A percentile compares a stretch with the other conserved stretches of the same genome.
Evolutionary conservation across 768 basidiomycete genomes (phyloP).

Genomic region (Boletus patriciae): DNA sequence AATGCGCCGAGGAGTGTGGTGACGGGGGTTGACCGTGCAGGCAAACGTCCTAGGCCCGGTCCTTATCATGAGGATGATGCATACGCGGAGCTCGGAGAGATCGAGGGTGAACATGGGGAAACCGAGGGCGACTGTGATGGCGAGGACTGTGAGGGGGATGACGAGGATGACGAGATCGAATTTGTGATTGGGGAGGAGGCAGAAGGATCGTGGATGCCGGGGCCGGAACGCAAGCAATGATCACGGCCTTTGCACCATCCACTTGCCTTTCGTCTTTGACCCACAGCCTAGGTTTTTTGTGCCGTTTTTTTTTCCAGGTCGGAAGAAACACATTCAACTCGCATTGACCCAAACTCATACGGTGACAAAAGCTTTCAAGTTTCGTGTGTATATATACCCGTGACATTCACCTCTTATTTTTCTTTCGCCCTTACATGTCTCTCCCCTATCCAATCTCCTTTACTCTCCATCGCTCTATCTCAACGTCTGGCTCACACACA

Average conservation of each 20-base stretch:
- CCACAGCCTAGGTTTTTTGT: slow-evolving; percentile 7
- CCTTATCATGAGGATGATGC: not conserved
- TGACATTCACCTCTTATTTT: not conserved
- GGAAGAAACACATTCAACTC: slow-evolving; percentile 19
- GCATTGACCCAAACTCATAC: slow-evolving; percentile 7
- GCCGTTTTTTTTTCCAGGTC: slow-evolving; percentile 8
- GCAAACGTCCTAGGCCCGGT: not conserved
- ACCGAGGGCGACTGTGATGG: slow-evolving; percentile 32
- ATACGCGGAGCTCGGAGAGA: slow-evolving; percentile 7
- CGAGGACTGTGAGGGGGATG: slow-evolving; percentile 43
- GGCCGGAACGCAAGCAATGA: slow-evolving; percentile 32
- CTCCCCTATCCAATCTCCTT: not conserved
- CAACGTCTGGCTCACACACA: not conserved
- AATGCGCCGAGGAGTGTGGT: slow-evolving; percentile 52
- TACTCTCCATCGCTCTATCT: slow-evolving; percentile 11
- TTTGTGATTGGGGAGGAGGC: slow-evolving; percentile 60
- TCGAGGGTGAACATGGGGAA: slow-evolving; percentile 24
- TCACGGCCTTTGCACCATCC: not conserved
- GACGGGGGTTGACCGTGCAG: slow-evolving; percentile 1
- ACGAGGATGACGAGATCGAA: slow-evolving; percentile 77
- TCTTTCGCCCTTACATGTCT: not conserved
- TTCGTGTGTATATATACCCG: slow-evolving; percentile 24
- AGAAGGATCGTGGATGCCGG: slow-evolving; percentile 38
- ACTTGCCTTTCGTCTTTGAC: slow-evolving; percentile 2
- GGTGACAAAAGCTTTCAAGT: not conserved